A percentile compares a stretch with the other conserved stretches of the same genome.
phyloP scores from a whole-genome alignment of 2,329 filamentous ascomycete species.

The Alternaria postmessia region DNA sequence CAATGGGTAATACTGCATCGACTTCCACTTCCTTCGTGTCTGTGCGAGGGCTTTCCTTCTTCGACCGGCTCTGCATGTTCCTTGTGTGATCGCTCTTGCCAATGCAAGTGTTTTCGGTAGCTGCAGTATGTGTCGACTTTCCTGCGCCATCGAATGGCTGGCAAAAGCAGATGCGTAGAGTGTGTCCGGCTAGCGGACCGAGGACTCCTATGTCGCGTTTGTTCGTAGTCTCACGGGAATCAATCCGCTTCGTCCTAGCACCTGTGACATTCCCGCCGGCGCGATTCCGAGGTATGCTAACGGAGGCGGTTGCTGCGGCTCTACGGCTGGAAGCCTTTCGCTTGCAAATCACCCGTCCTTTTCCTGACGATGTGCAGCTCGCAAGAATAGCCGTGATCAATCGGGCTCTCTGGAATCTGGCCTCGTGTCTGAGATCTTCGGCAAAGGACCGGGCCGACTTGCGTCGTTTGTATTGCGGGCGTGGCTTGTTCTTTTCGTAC shows the following conservation, averaged over 20 bases:
- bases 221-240: neutral
- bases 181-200: constrained; percentile 29
- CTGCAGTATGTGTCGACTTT: constrained; percentile 4
- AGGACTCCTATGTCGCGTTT: constrained; percentile 7
- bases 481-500: constrained; percentile 8
- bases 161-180: constrained; percentile 46
- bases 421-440: constrained; percentile 20
- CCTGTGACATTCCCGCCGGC: neutral
- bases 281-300: neutral
- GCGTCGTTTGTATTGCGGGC: constrained; percentile 3
- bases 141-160: constrained; percentile 44
- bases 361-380: constrained; percentile 16
- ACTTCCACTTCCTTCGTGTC: neutral
- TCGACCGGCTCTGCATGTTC: constrained; percentile 1
- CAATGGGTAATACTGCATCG: constrained; percentile 22
- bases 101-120: constrained; percentile 11
- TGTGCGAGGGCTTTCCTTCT: constrained; percentile 7
- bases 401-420: constrained; percentile 23
- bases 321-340: constrained; percentile 6
- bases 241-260: constrained; percentile 1
- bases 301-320: constrained; percentile 8
- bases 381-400: constrained; percentile 20
- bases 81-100: neutral
- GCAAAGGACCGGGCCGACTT: constrained; percentile 14
- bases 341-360: constrained; percentile 24